A percentile compares a stretch with the other conserved stretches of the same genome.
Conservation (phyloP, 2,329 filamentous ascomycete genomes). For the Cucurbitaria berberidis region DNA sequence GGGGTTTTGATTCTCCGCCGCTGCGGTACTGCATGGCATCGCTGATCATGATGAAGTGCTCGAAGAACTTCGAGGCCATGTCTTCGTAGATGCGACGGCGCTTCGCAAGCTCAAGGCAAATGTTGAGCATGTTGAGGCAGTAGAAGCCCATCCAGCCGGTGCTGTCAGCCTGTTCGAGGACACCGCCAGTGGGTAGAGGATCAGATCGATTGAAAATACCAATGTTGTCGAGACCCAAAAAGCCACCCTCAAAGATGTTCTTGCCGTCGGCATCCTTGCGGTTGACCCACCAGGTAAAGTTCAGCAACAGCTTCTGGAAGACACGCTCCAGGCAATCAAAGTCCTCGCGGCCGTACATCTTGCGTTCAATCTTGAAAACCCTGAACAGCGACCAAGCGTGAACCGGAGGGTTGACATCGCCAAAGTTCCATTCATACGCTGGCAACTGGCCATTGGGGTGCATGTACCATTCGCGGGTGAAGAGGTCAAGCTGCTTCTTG, state of each 20-base stretch:
- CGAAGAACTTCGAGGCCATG: conserved; percentile 97
- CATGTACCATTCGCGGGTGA: conserved; percentile 98
- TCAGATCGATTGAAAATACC: conserved; percentile 97
- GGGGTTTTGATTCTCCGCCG: conserved; percentile 74
- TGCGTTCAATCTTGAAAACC: conserved; percentile 97
- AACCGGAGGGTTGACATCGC: conserved; percentile 94
- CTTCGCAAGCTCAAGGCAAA: conserved; percentile 92
- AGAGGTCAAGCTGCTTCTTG: conserved; percentile 95
- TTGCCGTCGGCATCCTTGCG: conserved; percentile 93
- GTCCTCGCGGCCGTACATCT: conserved; percentile 93
- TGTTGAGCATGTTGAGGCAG: conserved; percentile 95
- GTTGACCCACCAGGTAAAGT: conserved; percentile 99
- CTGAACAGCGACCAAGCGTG: conserved; percentile 96
- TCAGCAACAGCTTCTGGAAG: conserved; percentile 93
- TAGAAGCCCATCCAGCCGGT: conserved; percentile 99
- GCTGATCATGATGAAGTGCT: conserved; percentile 97
- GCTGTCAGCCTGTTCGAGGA: conserved; percentile 94
- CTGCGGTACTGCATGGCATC: conserved; percentile 86
- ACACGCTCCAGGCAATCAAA: conserved; percentile 94
- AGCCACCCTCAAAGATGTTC: conserved; percentile 96
- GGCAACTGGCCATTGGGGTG: conserved; percentile 95
- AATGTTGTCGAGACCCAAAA: conserved; percentile 95
- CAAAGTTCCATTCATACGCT: conserved; percentile 97
- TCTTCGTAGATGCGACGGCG: conserved; percentile 95
- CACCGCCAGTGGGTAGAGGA: conserved; percentile 89